Evolutionary conservation across 2,329 filamentous ascomycete species (phyloP), one percentile per base, ranked within the genome.

Genomic region (Ophiosphaerella korrae): DNA sequence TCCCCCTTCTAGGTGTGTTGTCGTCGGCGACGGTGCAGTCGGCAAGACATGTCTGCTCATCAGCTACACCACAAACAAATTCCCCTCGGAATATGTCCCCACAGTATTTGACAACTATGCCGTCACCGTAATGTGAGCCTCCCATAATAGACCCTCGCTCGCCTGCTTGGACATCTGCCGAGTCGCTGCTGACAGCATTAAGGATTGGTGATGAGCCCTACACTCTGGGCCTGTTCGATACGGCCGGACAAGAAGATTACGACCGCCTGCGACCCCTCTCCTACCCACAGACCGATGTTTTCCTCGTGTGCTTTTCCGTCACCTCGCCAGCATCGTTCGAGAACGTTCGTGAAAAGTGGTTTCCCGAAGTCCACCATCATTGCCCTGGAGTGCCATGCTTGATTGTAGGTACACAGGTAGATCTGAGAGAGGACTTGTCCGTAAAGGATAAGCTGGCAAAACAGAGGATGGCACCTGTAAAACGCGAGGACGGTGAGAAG

Each of bases 71-170:
- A 99, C 94, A 60, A 99, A 99, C 84, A 97, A 97, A 72, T 99
- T 99, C 77, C 94, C 94, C 32, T 97, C 92, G 70, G 94, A 99
- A 92, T 99, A 99, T 77, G 94, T 99, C 52, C 94, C 94, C 45
- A 99, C 94, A 26, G 94, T 99, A 60, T 99, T 99, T 77, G 94
- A 99, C 78, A 99, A 99, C 80, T 99, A 99, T 84, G 94, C 94
- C 51, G 94, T 99, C 75, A 99, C 94, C 63, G 94, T 99, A 65
- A 99, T 99, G 94, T 97, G 84, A 87, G 92, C 56, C 42, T 51
- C 58, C 55, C 52, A 38, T 43, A 29, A 29, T 29, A 29, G 26
- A 11, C 26, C 7, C 26, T 21, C 26, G 11, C 26, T 29, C 7
- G 26, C 26, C 26, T 29, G 18, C 26, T 34, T 9, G 36, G 21